Conservation (phyloP, 2,329 filamentous ascomycete species). For the Talaromyces sp. region DNA sequence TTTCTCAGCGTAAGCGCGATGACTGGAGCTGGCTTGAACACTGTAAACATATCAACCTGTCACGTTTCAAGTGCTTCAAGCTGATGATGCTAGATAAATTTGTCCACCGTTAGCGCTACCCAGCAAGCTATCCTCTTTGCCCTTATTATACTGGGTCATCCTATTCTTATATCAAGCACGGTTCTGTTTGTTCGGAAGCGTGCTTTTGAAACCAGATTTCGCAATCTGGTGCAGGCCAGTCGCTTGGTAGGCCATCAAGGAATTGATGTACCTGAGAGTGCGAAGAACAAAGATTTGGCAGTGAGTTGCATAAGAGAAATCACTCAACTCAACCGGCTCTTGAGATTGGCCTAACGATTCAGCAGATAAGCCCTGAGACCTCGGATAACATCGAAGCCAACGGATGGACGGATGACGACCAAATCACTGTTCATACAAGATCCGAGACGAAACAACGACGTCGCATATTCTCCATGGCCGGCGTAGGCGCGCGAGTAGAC, state of each 20-base stretch:
- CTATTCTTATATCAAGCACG: constrained; percentile 63
- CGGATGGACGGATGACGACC: constrained; percentile 32
- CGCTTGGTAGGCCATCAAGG: constrained; percentile 8
- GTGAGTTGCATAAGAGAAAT: not conserved
- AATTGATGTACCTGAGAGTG: constrained; percentile 2
- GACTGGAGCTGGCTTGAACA: constrained; percentile 65
- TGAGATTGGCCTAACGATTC: not conserved
- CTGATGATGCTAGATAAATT: constrained; percentile 30
- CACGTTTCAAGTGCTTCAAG: not conserved
- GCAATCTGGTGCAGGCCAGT: constrained; percentile 46
- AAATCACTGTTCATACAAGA: constrained; percentile 25
- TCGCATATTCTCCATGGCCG: constrained; percentile 34
- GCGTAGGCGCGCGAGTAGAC: constrained; percentile 35
- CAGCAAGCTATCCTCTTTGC: constrained; percentile 65
- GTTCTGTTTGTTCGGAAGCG: constrained; percentile 59
- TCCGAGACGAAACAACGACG: constrained; percentile 20
- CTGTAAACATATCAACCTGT: constrained; percentile 40
- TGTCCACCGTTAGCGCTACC: constrained; percentile 62
- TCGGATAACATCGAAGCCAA: constrained; percentile 20
- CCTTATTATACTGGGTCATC: constrained; percentile 62
- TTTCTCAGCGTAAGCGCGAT: constrained; percentile 65
- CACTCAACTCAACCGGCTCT: not conserved
- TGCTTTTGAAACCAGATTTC: constrained; percentile 61
- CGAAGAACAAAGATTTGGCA: not conserved
- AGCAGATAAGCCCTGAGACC: not conserved